Evolutionary conservation across 306 rosid species (phyloP).

Genomic region (Cucurbita moschata): DNA sequence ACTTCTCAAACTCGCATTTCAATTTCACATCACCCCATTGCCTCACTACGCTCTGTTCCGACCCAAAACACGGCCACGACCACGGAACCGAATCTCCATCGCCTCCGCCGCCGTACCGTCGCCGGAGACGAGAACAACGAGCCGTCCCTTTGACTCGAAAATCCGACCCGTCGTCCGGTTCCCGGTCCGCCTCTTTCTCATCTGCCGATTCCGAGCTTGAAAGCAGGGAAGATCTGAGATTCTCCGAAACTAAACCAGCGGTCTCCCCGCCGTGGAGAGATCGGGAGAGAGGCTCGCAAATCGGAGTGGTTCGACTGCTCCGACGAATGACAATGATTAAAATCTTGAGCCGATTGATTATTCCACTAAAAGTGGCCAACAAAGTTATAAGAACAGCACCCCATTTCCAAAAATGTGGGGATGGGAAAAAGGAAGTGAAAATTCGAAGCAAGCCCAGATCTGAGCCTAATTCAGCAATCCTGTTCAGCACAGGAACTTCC

Average conservation of each 20-base stretch:
- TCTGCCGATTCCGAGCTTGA: not conserved
- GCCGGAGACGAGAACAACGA: conserved; percentile 16
- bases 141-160: conserved; percentile 16
- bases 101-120: not conserved
- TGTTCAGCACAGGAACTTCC: conserved; percentile 19
- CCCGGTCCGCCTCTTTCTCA: not conserved
- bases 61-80: conserved; percentile 26
- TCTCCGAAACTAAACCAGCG: conserved; percentile 3
- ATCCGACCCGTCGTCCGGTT: not conserved
- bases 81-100: conserved; percentile 21
- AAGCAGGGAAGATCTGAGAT: not conserved
- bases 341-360: conserved; percentile 23
- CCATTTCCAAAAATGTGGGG: conserved; percentile 24
- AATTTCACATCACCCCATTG: conserved; percentile 26
- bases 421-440: conserved; percentile 8
- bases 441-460: conserved; percentile 6
- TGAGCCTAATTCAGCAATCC: conserved; percentile 16
- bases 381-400: conserved; percentile 27
- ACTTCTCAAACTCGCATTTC: conserved; percentile 29
- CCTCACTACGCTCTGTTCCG: conserved; percentile 29
- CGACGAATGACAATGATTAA: conserved; percentile 10
- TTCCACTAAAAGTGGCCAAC: conserved; percentile 21
- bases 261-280: not conserved
- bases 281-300: conserved; percentile 8
- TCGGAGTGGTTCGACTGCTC: not conserved